phyloP scores from a whole-genome alignment of 208 protist species.

The Trypanosoma rangeli region DNA sequence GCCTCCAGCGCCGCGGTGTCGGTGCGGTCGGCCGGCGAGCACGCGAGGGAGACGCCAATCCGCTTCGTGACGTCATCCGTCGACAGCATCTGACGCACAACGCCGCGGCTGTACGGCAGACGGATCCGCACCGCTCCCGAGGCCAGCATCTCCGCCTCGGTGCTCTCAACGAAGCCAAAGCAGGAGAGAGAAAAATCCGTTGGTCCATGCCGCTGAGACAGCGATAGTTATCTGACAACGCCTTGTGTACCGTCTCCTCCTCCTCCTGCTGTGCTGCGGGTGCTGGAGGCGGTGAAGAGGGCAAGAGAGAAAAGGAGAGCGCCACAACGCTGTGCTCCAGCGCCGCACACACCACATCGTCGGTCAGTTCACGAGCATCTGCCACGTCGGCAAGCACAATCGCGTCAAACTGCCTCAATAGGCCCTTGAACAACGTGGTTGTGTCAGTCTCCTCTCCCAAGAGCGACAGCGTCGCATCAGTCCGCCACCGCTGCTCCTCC shows the following conservation, averaged over 20 bases:
- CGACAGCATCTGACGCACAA: conserved; percentile 33
- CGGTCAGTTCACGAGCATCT: conserved; percentile 12
- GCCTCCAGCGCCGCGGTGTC: conserved; percentile 44
- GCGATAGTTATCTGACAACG: conserved; percentile 9
- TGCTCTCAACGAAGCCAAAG: conserved; percentile 81
- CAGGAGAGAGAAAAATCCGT: conserved; percentile 76
- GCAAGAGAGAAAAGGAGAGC: conserved; percentile 39
- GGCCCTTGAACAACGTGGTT: conserved; percentile 34
- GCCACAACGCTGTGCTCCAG: conserved; percentile 79
- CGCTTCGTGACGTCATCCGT: background rate
- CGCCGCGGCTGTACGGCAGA: conserved; percentile 44
- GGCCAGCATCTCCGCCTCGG: conserved; percentile 48
- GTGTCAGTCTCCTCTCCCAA: background rate
- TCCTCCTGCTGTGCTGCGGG: background rate
- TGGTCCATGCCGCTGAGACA: conserved; percentile 38
- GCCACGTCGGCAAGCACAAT: conserved; percentile 37
- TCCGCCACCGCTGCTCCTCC: background rate
- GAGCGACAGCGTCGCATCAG: background rate
- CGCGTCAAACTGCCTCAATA: conserved; percentile 22
- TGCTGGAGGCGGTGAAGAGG: background rate
- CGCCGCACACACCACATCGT: conserved; percentile 47
- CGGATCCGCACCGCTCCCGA: conserved; percentile 47
- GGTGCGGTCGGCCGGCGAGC: conserved; percentile 37
- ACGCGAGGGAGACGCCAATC: conserved; percentile 56
- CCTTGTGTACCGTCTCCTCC: background rate